Conservation (phyloP, 345 rosid species). For the Arabis alpina region DNA sequence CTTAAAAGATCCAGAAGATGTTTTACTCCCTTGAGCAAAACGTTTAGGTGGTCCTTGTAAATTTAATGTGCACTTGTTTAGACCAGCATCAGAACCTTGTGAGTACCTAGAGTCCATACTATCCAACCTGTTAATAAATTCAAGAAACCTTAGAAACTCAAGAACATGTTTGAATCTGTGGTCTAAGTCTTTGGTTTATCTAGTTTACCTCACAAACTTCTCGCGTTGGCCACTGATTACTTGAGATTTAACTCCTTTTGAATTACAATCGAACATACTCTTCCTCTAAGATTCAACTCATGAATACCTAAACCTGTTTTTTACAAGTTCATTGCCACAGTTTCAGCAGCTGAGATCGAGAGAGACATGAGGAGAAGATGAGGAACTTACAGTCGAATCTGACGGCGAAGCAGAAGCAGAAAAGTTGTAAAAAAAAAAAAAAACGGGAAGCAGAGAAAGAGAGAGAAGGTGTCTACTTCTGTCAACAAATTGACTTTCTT, state of each 20-base stretch:
- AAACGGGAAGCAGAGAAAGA: background rate
- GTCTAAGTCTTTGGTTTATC: too few species aligned
- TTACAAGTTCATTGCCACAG: background rate
- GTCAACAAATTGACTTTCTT: conserved; percentile 36
- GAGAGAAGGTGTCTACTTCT: conserved; percentile 33
- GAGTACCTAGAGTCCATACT: conserved; percentile 90
- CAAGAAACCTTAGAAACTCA: background rate
- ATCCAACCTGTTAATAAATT: conserved; percentile 61
- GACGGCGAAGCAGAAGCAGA: conserved; percentile 20
- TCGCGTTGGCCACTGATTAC: conserved; percentile 74
- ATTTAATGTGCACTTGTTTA: conserved; percentile 70
- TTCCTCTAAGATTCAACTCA: conserved; percentile 42
- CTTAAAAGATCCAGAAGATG: conserved; percentile 80
- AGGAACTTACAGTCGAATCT: conserved; percentile 40
- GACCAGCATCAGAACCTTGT: conserved; percentile 64
- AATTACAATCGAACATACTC: conserved; percentile 73
- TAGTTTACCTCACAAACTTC: conserved; percentile 72
- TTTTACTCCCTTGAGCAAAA: conserved; percentile 53
- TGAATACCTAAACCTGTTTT: conserved; percentile 49
- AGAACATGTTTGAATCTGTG: background rate
- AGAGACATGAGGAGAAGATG: conserved; percentile 1
- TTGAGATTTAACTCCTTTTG: conserved; percentile 58
- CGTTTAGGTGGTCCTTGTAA: conserved; percentile 67
- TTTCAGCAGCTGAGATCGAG: conserved; percentile 13
- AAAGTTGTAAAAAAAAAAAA: conserved; percentile 4